Conservation (phyloP, 768 basidiomycete genomes). For the Agaricus subrufescens region DNA sequence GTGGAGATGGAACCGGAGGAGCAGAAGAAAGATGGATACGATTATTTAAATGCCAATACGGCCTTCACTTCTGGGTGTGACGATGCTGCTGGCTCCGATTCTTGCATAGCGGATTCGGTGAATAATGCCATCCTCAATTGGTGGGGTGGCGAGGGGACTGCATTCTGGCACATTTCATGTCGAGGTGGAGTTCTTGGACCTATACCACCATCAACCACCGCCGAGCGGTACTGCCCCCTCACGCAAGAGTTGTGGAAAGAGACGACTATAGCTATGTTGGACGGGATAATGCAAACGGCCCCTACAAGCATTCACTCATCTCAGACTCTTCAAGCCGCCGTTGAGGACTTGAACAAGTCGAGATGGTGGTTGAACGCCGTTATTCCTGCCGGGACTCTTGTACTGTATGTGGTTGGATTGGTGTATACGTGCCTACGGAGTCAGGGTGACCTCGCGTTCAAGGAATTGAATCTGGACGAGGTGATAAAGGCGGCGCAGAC, state of each 20-base stretch:
- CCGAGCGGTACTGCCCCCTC: conserved; percentile 9
- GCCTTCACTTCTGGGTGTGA: conserved; percentile 12
- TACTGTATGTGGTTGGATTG: conserved; percentile 11
- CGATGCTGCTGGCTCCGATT: not conserved
- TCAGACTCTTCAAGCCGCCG: conserved; percentile 11
- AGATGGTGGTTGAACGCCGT: conserved; percentile 17
- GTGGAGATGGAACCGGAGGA: conserved; percentile 5
- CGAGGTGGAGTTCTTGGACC: conserved; percentile 17
- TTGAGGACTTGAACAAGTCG: conserved; percentile 6
- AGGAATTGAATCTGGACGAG: conserved; percentile 3
- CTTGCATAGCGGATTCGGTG: conserved; percentile 16
- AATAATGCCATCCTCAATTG: conserved; percentile 16
- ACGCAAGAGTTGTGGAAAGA: conserved; percentile 13
- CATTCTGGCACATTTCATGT: conserved; percentile 15
- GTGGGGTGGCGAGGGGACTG: conserved; percentile 16
- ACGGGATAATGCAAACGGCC: conserved; percentile 16
- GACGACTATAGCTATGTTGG: conserved; percentile 13
- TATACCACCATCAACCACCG: conserved; percentile 1
- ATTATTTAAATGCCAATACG: not conserved
- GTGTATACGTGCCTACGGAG: not conserved
- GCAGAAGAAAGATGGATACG: not conserved
- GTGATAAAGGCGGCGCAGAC: conserved; percentile 5
- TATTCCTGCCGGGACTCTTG: conserved; percentile 12
- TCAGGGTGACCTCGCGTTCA: not conserved
- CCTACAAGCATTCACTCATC: not conserved